Percentiles rank a stretch among this genome's conserved stretches.
These are phyloP conservation scores for Mycena epipterygia DNA, from an alignment of 768 basidiomycete species.

Conservation along the genomic window DNA sequence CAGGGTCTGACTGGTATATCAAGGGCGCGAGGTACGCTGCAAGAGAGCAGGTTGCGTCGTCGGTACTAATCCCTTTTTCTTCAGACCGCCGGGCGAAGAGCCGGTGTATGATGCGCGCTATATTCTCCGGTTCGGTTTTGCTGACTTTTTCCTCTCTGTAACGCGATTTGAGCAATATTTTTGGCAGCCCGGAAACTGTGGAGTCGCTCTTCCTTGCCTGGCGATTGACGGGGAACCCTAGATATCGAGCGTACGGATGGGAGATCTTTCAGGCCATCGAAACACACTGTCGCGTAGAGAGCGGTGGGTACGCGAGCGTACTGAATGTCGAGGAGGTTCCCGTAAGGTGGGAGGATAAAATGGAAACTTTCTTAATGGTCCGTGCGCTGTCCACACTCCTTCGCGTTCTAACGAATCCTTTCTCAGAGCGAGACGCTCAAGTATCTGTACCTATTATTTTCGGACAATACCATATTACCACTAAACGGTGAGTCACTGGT, in stretches of 20 bases:
- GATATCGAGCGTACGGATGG: conserved; percentile 90
- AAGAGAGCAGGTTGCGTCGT: background rate
- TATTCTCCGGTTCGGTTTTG: conserved; percentile 77
- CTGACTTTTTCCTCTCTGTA: background rate
- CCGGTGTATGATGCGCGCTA: conserved; percentile 90
- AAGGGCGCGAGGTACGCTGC: conserved; percentile 76
- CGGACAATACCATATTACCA: conserved; percentile 77
- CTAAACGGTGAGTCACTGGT: conserved; percentile 70
- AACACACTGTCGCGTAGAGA: conserved; percentile 78
- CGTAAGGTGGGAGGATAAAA: conserved; percentile 81
- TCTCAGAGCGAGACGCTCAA: conserved; percentile 90
- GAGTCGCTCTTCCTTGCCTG: conserved; percentile 95
- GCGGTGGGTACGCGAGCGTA: conserved; percentile 90
- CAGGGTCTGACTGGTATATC: conserved; percentile 88
- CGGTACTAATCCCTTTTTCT: background rate
- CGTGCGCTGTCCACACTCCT: conserved; percentile 41
- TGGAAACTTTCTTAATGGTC: conserved; percentile 96
- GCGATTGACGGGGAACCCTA: conserved; percentile 87
- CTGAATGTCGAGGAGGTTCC: conserved; percentile 87
- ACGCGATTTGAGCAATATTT: background rate
- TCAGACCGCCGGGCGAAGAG: conserved; percentile 52
- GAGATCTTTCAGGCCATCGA: conserved; percentile 91
- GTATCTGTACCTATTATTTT: conserved; percentile 90
- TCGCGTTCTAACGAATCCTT: too few relatives aligned
- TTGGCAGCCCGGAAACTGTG: conserved; percentile 87